Evolutionary conservation across 2,329 filamentous ascomycete genomes (phyloP).

Genomic region (Colletotrichum tofieldiae): DNA sequence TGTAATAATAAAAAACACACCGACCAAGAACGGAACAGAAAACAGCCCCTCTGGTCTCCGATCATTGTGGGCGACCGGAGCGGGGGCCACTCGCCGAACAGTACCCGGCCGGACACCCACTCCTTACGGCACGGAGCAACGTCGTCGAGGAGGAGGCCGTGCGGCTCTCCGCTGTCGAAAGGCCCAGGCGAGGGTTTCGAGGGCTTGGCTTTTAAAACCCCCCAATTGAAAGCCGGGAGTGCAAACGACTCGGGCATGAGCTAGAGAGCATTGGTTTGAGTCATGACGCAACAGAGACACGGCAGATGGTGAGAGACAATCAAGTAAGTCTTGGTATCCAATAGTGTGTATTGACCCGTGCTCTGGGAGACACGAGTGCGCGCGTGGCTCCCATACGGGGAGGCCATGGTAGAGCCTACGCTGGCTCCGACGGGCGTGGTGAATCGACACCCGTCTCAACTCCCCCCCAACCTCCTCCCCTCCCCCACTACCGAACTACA

Average conservation of each 20-base stretch:
- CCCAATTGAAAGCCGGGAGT: background rate
- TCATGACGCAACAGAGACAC: background rate
- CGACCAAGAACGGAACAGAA: background rate
- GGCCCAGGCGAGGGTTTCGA: background rate
- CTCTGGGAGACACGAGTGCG: background rate
- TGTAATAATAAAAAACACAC: background rate
- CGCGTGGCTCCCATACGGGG: background rate
- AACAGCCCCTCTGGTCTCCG: background rate
- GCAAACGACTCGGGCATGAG: background rate
- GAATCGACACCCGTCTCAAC: background rate
- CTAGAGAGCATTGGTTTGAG: background rate
- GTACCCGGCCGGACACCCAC: background rate
- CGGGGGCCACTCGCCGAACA: background rate
- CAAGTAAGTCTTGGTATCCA: conserved; percentile 4
- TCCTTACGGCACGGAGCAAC: background rate
- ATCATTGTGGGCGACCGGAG: background rate
- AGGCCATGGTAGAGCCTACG: background rate
- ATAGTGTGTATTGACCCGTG: conserved; percentile 6
- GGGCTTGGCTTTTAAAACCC: background rate
- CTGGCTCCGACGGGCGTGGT: background rate
- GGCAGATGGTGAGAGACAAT: background rate
- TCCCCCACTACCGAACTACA: background rate
- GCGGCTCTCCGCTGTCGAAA: background rate
- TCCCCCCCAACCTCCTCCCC: background rate
- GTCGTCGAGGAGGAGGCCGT: background rate